phyloP scores from a whole-genome alignment of 2,329 filamentous ascomycete species.

The Hymenoscyphus albidus region DNA sequence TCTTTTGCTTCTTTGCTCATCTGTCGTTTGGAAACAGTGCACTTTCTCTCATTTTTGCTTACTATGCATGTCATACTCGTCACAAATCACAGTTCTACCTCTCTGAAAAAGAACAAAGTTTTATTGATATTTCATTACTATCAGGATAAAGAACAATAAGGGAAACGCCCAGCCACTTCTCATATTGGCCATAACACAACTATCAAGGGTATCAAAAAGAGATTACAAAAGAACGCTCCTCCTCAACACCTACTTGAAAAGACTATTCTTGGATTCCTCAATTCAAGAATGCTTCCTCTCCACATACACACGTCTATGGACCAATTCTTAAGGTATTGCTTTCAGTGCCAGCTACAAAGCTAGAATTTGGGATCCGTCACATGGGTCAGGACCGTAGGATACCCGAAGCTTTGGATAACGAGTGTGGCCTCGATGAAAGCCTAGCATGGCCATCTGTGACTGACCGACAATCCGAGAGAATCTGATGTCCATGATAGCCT shows the following conservation, averaged over 20 bases:
- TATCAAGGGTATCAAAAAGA: not conserved
- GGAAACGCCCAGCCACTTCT: no score
- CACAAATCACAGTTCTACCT: not conserved
- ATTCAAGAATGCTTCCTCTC: not conserved
- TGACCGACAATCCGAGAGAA: slow-evolving; percentile 19
- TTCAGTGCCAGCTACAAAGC: not conserved
- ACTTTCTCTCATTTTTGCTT: not conserved
- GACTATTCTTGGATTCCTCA: no score
- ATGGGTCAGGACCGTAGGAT: slow-evolving; percentile 9
- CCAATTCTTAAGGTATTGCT: no score
- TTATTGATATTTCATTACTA: not conserved
- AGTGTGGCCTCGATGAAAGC: not conserved
- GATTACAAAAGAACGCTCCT: not conserved
- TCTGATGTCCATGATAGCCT: slow-evolving; percentile 12
- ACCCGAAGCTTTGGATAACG: not conserved
- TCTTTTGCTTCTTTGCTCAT: not conserved
- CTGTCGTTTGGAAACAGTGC: not conserved
- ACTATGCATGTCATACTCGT: not conserved
- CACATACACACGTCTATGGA: not conserved
- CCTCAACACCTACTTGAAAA: not conserved
- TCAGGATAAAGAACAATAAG: not conserved
- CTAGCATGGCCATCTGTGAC: slow-evolving; percentile 4
- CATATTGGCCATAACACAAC: not conserved
- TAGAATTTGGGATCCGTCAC: not conserved
- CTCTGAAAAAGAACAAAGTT: not conserved